These are phyloP conservation scores for Nepenthes mirabilis DNA, from an alignment of 148 eudicot species.

Conservation along the genomic window DNA sequence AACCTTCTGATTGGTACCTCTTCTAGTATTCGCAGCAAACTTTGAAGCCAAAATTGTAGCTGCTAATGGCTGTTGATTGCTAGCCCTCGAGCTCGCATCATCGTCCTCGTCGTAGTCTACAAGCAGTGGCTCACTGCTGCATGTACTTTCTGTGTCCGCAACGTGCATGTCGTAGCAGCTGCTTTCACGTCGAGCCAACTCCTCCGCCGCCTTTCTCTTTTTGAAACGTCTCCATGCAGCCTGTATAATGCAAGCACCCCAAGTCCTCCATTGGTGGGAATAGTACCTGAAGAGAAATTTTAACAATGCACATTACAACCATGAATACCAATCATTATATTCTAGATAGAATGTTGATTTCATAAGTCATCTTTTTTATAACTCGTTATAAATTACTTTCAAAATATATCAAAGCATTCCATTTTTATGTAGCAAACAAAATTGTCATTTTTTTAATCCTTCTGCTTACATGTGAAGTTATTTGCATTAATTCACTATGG, in stretches of 20 bases:
- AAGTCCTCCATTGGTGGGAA: conserved; percentile 87
- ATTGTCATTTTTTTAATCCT: too few relatives aligned
- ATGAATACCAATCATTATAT: too few relatives aligned
- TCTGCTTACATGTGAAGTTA: too few relatives aligned
- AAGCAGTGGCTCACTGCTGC: conserved; percentile 8
- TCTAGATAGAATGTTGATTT: too few relatives aligned
- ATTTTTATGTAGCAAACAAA: too few relatives aligned
- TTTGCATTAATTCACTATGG: too few relatives aligned
- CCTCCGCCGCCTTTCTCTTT: conserved; percentile 51
- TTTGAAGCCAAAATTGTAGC: conserved; percentile 63
- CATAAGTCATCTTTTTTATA: too few relatives aligned
- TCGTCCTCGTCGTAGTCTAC: conserved; percentile 4
- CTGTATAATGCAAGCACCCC: conserved; percentile 85
- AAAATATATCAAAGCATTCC: neutral
- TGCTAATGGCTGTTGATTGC: conserved; percentile 23
- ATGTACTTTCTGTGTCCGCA: conserved; percentile 1
- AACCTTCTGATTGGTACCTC: conserved; percentile 31
- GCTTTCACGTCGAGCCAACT: conserved; percentile 37
- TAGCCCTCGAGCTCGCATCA: neutral
- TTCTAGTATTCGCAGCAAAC: conserved; percentile 62
- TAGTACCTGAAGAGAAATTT: conserved; percentile 28
- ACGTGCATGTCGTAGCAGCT: conserved; percentile 16
- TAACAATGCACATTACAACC: neutral
- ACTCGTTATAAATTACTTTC: neutral
- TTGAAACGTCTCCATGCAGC: conserved; percentile 70